Base-by-base conservation (phyloP, 1,284 basidiomycete species). In the Cutaneotrichosporon mucoides region DNA sequence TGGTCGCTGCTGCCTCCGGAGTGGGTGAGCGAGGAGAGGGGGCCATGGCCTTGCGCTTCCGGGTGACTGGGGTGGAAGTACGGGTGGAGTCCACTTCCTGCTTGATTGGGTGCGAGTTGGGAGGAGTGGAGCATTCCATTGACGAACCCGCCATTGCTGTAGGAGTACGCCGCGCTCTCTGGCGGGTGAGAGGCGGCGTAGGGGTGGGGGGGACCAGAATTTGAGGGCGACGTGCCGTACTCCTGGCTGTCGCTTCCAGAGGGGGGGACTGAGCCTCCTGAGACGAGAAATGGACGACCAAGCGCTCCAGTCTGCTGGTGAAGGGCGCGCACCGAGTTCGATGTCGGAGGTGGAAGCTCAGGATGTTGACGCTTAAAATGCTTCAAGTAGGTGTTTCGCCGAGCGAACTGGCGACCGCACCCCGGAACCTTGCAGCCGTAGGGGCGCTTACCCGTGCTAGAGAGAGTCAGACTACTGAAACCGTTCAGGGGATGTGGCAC, bases 341-440 rank as follows among this genome's bases (percentile, higher is more conserved):
- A 64, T 4, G 67, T 65, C 8, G 71, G 71, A 11, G 70, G 63
- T 3, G 72, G 70, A 8, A 75, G 65, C 24, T 68, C 61, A 6
- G 76, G 74, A 55, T 78, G 76, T 43, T 64, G 57, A 35, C 68
- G 62, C 55, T 69, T 70, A 61, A 71, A 72, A 55, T 78, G 76
- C 62, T 72, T 73, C 34, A 73, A 60, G 52, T 70, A 69, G 3
- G 76, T 78, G 65, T 73, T 74, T 45, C 71, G 63, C 4, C 76
- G 66, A 10, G 73, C 71, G 49, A 78, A 78, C n/a, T 65, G 62
- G 41, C 70, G 66, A 40, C 59, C 63, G 55, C 73, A 75, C 11
- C 65, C 72, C 0, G 59, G 53, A 2, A 70, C 68, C 45, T 65
- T 64, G 59, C 75, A 76, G 4, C 61, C 64, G 52, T 76, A 76